A percentile compares a stretch with the other conserved stretches of the same genome.
phyloP scores from a whole-genome alignment of 257 asterid genomes.

The Striga asiatica region DNA sequence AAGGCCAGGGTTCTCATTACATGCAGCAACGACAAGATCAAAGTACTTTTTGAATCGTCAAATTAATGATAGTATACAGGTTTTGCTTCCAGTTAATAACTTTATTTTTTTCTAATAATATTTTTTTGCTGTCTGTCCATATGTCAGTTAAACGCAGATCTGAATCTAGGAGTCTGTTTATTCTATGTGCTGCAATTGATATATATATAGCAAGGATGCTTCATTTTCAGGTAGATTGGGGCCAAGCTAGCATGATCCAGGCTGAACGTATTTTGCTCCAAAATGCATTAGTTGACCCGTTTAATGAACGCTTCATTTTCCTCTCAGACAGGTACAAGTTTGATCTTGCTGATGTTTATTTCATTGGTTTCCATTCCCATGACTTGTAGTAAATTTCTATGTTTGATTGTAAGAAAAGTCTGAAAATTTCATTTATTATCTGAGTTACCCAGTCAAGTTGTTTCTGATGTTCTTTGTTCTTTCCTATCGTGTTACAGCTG shows the following conservation, averaged over 20 bases:
- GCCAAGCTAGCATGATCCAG: slow-evolving; percentile 76
- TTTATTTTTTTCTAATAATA: background rate
- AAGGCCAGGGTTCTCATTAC: slow-evolving; percentile 60
- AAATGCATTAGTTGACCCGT: slow-evolving; percentile 46
- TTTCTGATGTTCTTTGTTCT: slow-evolving; percentile 5
- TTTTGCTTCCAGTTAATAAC: background rate
- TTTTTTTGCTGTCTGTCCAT: too few species aligned
- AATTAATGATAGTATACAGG: slow-evolving; percentile 65
- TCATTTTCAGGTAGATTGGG: slow-evolving; percentile 65
- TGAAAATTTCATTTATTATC: background rate
- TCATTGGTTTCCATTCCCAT: background rate
- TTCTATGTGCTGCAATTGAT: slow-evolving; percentile 13
- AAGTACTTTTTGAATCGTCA: slow-evolving; percentile 50
- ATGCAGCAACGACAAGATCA: slow-evolving; percentile 52
- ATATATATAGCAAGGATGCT: slow-evolving; percentile 22
- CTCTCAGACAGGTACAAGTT: slow-evolving; percentile 58
- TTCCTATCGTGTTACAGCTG: slow-evolving; percentile 41
- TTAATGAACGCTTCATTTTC: slow-evolving; percentile 53
- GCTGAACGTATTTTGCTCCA: slow-evolving; percentile 63
- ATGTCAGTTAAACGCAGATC: background rate
- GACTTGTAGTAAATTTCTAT: background rate
- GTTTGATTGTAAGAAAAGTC: background rate
- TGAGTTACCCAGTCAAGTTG: background rate
- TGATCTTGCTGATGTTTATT: background rate
- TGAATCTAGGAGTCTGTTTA: slow-evolving; percentile 5